These are phyloP conservation scores for Monilinia fructicola DNA, from an alignment of 2,329 filamentous ascomycete genomes.

Conservation along the genomic window DNA sequence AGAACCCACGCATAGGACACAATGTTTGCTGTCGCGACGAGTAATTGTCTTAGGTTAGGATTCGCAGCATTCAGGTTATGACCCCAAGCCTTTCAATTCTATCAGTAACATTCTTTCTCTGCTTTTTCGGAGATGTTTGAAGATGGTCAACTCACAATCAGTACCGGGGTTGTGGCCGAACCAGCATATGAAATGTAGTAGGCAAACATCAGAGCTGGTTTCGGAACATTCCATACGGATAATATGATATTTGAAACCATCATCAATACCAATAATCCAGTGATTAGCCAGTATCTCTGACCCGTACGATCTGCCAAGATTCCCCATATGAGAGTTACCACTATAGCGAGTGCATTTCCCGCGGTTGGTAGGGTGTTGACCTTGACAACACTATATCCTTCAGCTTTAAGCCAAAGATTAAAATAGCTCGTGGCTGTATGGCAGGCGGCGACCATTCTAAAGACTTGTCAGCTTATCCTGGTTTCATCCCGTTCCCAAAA, in stretches of 20 bases:
- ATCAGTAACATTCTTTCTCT: neutral
- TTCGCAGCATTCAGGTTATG: neutral
- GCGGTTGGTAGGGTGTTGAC: slow-evolving; percentile 5
- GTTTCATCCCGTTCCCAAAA: neutral
- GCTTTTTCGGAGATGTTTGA: neutral
- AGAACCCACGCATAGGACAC: slow-evolving; percentile 12
- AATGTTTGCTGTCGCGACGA: neutral
- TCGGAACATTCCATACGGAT: slow-evolving; percentile 10
- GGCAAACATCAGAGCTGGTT: neutral
- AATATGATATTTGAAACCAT: slow-evolving; percentile 3
- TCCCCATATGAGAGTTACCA: neutral
- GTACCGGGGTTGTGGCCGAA: neutral
- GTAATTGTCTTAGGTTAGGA: slow-evolving; percentile 1
- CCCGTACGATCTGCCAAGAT: slow-evolving; percentile 1
- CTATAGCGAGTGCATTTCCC: slow-evolving; percentile 6
- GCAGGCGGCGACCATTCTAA: slow-evolving; percentile 5
- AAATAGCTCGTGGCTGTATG: slow-evolving; percentile 15
- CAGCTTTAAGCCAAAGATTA: slow-evolving; percentile 12
- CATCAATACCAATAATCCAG: neutral
- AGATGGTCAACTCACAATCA: neutral
- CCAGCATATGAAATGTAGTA: slow-evolving; percentile 10
- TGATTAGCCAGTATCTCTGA: neutral
- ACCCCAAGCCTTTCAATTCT: neutral
- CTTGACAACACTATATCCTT: slow-evolving; percentile 6
- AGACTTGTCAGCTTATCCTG: neutral